Percentiles rank a stretch among this genome's conserved stretches.
Evolutionary conservation across 2,329 filamentous ascomycete genomes (phyloP).

Genomic region (Emericellopsis atlantica): DNA sequence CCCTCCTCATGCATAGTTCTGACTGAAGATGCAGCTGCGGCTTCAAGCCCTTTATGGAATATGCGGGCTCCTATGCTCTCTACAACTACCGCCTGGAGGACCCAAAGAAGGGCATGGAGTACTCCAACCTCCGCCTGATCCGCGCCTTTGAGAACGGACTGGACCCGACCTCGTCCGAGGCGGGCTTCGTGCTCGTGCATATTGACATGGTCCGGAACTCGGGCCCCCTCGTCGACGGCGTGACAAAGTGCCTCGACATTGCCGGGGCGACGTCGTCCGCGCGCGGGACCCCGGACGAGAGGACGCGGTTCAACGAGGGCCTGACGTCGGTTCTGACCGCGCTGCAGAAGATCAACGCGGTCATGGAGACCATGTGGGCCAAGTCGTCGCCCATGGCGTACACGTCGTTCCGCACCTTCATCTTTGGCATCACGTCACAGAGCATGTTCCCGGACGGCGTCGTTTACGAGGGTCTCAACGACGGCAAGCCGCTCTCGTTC

Average conservation of each 20-base stretch:
- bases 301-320: slow-evolving; percentile 50
- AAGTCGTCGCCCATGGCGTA: slow-evolving; percentile 77
- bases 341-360: slow-evolving; percentile 53
- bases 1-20: not conserved
- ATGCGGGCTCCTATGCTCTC: slow-evolving; percentile 54
- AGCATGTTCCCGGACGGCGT: slow-evolving; percentile 92
- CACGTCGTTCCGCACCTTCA: slow-evolving; percentile 87
- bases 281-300: slow-evolving; percentile 18
- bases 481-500: slow-evolving; percentile 57
- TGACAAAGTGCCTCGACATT: slow-evolving; percentile 54
- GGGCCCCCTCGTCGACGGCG: slow-evolving; percentile 61
- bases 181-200: slow-evolving; percentile 91
- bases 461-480: slow-evolving; percentile 65
- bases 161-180: slow-evolving; percentile 77
- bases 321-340: slow-evolving; percentile 48
- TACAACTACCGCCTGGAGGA: slow-evolving; percentile 54
- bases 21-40: slow-evolving; percentile 31
- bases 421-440: slow-evolving; percentile 89
- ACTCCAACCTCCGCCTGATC: slow-evolving; percentile 66
- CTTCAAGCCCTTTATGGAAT: slow-evolving; percentile 91
- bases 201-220: slow-evolving; percentile 92
- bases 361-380: slow-evolving; percentile 88
- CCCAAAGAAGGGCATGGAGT: slow-evolving; percentile 42
- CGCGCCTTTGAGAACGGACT: slow-evolving; percentile 86
- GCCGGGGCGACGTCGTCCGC: slow-evolving; percentile 14